Evolutionary conservation across 1,284 basidiomycete species (phyloP).

Genomic region (Boletus semigastroideus): DNA sequence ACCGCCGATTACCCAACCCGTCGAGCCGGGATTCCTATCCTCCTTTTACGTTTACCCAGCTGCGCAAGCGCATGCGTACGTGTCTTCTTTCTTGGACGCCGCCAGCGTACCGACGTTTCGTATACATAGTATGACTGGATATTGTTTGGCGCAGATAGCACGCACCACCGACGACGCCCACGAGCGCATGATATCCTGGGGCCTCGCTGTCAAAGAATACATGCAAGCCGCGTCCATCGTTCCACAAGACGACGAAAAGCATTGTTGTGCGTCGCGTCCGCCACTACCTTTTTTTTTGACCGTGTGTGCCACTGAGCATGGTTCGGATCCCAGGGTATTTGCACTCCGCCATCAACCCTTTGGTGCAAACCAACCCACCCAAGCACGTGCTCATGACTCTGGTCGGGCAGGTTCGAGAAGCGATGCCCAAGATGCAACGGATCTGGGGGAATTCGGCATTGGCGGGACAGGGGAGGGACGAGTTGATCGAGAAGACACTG

Average conservation of each 20-base stretch:
- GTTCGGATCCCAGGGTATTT: neutral
- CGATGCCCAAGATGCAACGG: slow-evolving; percentile 4
- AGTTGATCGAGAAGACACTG: neutral
- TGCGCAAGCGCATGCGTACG: neutral
- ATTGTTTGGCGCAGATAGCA: neutral
- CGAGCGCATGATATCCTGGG: neutral
- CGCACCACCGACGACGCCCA: too few species aligned
- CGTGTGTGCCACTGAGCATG: neutral
- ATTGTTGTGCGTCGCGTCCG: neutral
- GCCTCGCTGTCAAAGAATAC: neutral
- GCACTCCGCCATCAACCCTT: neutral
- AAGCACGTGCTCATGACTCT: neutral
- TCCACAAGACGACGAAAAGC: slow-evolving; percentile 2
- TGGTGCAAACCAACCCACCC: neutral
- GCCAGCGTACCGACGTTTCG: neutral
- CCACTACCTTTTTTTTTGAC: too few species aligned
- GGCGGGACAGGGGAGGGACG: slow-evolving; percentile 1
- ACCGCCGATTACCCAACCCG: neutral
- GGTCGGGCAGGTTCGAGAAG: neutral
- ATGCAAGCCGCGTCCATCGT: neutral
- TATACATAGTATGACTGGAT: neutral
- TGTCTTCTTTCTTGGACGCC: neutral
- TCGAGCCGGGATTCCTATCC: neutral
- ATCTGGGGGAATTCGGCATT: neutral
- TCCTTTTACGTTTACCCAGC: slow-evolving; percentile 3